Evolutionary conservation across 176 grass and related monocot genomes (phyloP), one percentile per base, ranked within the genome.

Genomic region (Neostapfia colusana): DNA sequence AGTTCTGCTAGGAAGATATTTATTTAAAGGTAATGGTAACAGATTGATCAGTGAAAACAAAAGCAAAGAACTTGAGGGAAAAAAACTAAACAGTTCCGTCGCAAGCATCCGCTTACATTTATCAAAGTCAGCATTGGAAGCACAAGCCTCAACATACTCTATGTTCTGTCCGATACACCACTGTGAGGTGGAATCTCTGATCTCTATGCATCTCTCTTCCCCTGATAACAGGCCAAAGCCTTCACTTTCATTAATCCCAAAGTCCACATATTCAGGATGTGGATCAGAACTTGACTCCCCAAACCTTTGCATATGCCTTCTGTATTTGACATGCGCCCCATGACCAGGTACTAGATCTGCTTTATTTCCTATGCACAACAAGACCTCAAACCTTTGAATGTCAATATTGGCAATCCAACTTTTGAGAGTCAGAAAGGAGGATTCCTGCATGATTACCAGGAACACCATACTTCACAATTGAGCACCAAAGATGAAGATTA

Each of bases 301-400:
- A 55, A 69, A 67, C 58, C 61, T 90, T 84, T 87, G 91, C 89
- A 87, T 82, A 44, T 20, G 77, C 49, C 89, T 90, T 77, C 87
- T 92, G 65, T 99, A 95, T 48, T 89, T 87, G 17, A 79, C 51
- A 82, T 99, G 89, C 1, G 87, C 95, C 67, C 79, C 69, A 86
- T 99, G 91, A 31, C 65, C 89, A 82, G 85, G 81, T 49, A 99
- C 79, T 69, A 95, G 82, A 92, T 99, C 95, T 59, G 89, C 85
- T 88, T 99, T 95, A 71, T 99, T 99, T 85, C 95, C 95, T 65
- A 99, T 81, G 81, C 95, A 99, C 38, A 99, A 63, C 44, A 99
- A 28, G 65, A 99, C 81, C 71, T 95, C 95, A 88, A 99, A 99
- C 12, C 83, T 92, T 39, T 89, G 66, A 58, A 99, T 84, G 79